These are phyloP conservation scores for Penicillium fimorum DNA, from an alignment of 495 filamentous ascomycete genomes.

Conservation along the genomic window DNA sequence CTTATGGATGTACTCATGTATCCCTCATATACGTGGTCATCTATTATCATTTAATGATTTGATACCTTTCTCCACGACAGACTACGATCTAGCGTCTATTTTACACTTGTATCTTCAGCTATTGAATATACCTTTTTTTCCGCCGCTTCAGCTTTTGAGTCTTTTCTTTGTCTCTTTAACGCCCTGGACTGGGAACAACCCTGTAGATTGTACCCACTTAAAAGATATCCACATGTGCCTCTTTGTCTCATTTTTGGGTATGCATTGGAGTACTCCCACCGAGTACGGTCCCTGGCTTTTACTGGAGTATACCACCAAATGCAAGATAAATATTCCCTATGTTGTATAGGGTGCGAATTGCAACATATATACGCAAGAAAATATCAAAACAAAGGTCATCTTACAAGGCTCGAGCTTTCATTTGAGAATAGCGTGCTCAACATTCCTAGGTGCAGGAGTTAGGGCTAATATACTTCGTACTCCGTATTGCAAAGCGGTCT, in stretches of 20 bases:
- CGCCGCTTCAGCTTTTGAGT: not conserved
- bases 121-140: slow-evolving; percentile 18
- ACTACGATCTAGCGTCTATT: slow-evolving; percentile 25
- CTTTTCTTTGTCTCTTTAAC: not conserved
- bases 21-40: slow-evolving; percentile 19
- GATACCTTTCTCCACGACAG: slow-evolving; percentile 33
- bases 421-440: no score
- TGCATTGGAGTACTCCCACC: not conserved
- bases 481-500: no score
- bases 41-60: slow-evolving; percentile 26
- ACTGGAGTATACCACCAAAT: no score
- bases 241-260: not conserved
- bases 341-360: no score
- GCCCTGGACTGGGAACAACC: not conserved
- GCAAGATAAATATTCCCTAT: no score
- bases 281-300: not conserved
- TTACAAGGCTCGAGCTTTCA: no score
- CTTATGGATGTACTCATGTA: slow-evolving; percentile 19
- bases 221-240: not conserved
- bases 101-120: slow-evolving; percentile 15
- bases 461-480: no score
- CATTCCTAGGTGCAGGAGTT: no score
- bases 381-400: no score
- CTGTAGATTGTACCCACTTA: not conserved
- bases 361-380: no score